Evolutionary conservation across 345 rosid species (phyloP).

Genomic region (Microthlaspi erraticum): DNA sequence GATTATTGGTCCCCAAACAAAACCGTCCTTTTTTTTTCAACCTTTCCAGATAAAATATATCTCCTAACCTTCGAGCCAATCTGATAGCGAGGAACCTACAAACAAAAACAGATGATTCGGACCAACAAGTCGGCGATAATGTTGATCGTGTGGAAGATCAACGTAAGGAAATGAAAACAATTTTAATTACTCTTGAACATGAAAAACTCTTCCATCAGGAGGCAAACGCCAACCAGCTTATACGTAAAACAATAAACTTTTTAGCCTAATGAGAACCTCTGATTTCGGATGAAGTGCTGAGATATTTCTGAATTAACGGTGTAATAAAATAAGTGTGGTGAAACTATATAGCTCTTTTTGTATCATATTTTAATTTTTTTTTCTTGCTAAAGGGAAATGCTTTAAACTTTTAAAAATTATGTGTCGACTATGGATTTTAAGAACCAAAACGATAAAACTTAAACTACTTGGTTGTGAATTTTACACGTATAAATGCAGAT

Average conservation of each 20-base stretch:
- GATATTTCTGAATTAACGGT: neutral
- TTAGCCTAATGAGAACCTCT: too few species aligned
- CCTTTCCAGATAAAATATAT: neutral
- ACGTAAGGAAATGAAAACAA: neutral
- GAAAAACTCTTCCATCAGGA: neutral
- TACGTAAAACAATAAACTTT: neutral
- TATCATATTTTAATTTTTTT: too few species aligned
- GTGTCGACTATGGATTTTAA: conserved; percentile 10
- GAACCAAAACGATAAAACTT: conserved; percentile 22
- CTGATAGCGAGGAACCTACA: too few species aligned
- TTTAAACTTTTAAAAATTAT: neutral
- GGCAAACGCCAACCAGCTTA: conserved; percentile 1
- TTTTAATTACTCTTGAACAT: neutral
- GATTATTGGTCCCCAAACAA: neutral
- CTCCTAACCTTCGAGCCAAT: conserved; percentile 4
- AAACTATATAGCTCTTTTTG: neutral
- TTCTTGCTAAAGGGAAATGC: too few species aligned
- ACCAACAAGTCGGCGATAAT: neutral
- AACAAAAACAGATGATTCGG: conserved; percentile 11
- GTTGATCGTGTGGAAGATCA: neutral
- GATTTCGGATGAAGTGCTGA: too few species aligned
- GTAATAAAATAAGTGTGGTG: conserved; percentile 1
- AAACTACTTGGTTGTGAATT: conserved; percentile 33
- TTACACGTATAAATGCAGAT: conserved; percentile 43
- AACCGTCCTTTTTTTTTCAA: conserved; percentile 15